A percentile compares a stretch with the other conserved stretches of the same genome.
Conservation (phyloP, 768 basidiomycete genomes). For the Melanogaster broomeanus region DNA sequence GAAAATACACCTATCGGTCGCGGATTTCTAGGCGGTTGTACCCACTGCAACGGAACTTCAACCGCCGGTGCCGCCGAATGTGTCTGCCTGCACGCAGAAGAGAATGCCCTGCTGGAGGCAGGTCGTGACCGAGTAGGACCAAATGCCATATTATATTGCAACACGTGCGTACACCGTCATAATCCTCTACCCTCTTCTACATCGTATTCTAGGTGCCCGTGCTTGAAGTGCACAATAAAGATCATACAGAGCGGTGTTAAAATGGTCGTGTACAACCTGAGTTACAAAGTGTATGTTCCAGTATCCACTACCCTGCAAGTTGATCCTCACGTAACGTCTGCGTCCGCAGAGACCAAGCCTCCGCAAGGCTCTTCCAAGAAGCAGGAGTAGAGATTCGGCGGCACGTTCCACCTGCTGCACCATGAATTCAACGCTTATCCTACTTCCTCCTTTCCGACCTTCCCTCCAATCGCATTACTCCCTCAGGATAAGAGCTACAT, state of each 20-base stretch:
- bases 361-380: conserved; percentile 73
- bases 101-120: conserved; percentile 94
- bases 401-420: conserved; percentile 49
- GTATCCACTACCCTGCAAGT: background rate
- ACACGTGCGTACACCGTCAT: conserved; percentile 67
- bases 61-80: conserved; percentile 66
- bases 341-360: conserved; percentile 72
- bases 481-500: conserved; percentile 34
- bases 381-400: conserved; percentile 82
- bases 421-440: conserved; percentile 11
- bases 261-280: conserved; percentile 91
- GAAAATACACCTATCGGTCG: conserved; percentile 42
- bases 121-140: conserved; percentile 87
- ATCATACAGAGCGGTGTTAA: conserved; percentile 94
- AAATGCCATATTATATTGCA: conserved; percentile 92
- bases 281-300: conserved; percentile 85
- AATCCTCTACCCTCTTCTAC: conserved; percentile 2
- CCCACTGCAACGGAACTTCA: conserved; percentile 66
- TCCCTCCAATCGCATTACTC: conserved; percentile 20
- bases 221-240: conserved; percentile 94
- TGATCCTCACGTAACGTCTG: conserved; percentile 2
- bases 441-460: background rate
- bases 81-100: conserved; percentile 95
- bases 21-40: conserved; percentile 87
- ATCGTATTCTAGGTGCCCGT: conserved; percentile 76